A percentile compares a stretch with the other conserved stretches of the same genome.
These are phyloP conservation scores for Phytophthora crassamura DNA, from an alignment of 352 stramenopile genomes.

Conservation along the genomic window DNA sequence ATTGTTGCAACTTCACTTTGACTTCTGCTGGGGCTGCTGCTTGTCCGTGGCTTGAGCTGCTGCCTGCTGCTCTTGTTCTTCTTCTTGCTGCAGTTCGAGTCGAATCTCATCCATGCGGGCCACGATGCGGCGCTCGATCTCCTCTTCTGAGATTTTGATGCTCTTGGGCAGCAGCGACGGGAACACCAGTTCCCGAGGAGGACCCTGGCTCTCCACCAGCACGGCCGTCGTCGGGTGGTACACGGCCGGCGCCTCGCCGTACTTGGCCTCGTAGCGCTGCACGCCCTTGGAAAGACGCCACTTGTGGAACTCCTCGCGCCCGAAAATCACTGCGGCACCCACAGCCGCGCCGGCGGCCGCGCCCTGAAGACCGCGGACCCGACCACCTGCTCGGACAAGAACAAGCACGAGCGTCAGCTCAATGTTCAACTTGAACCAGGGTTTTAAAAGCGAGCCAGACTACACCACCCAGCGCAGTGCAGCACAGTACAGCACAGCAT, in stretches of 20 bases:
- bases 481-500: slow-evolving; percentile 2
- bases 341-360: slow-evolving; percentile 62
- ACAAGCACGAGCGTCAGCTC: not conserved
- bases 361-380: slow-evolving; percentile 72
- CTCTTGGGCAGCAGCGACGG: slow-evolving; percentile 76
- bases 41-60: not conserved
- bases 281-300: slow-evolving; percentile 80
- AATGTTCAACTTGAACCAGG: too few relatives aligned
- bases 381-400: slow-evolving; percentile 51
- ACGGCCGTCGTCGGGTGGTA: slow-evolving; percentile 71
- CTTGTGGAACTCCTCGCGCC: slow-evolving; percentile 73
- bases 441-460: too few relatives aligned
- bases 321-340: slow-evolving; percentile 67
- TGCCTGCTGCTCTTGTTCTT: slow-evolving; percentile 17
- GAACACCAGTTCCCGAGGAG: slow-evolving; percentile 62
- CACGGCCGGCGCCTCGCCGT: slow-evolving; percentile 62
- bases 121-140: slow-evolving; percentile 81
- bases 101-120: slow-evolving; percentile 76
- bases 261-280: slow-evolving; percentile 84
- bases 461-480: too few relatives aligned
- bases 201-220: slow-evolving; percentile 69
- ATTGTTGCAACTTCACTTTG: slow-evolving; percentile 12
- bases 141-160: slow-evolving; percentile 74
- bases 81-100: slow-evolving; percentile 37
- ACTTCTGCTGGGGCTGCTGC: not conserved